These are phyloP conservation scores for Periconia digitata DNA, from an alignment of 2,329 filamentous ascomycete genomes.

Conservation along the genomic window DNA sequence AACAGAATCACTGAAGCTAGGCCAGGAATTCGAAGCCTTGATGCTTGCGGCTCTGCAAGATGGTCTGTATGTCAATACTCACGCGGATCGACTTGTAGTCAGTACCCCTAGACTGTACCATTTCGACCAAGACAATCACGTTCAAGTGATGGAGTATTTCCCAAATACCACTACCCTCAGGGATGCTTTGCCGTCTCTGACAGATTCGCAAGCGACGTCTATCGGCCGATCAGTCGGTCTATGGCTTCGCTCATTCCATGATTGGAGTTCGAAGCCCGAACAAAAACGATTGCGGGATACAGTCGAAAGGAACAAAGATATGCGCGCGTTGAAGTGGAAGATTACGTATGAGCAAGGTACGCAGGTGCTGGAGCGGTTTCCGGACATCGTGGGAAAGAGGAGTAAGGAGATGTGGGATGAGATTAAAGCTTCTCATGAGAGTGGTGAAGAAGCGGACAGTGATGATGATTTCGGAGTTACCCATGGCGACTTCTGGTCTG, in stretches of 20 bases:
- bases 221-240: constrained; percentile 4
- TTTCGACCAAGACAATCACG: background rate
- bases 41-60: constrained; percentile 3
- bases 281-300: background rate
- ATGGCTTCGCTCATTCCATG: constrained; percentile 8
- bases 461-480: constrained; percentile 2
- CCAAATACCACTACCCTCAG: background rate
- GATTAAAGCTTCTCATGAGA: background rate
- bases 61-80: background rate
- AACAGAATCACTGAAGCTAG: background rate
- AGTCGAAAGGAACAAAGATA: constrained; percentile 5
- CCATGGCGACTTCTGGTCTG: constrained; percentile 14
- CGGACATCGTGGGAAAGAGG: background rate
- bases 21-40: constrained; percentile 3
- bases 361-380: constrained; percentile 2
- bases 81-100: background rate
- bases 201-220: background rate
- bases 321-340: constrained; percentile 4
- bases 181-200: background rate
- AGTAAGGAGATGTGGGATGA: constrained; percentile 4
- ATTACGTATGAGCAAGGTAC: constrained; percentile 6
- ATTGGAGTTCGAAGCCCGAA: background rate
- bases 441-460: background rate
- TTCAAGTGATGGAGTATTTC: constrained; percentile 5
- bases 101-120: constrained; percentile 3